Evolutionary conservation across 805 yeast species (phyloP).

Genomic region (Candida silvicultrix): DNA sequence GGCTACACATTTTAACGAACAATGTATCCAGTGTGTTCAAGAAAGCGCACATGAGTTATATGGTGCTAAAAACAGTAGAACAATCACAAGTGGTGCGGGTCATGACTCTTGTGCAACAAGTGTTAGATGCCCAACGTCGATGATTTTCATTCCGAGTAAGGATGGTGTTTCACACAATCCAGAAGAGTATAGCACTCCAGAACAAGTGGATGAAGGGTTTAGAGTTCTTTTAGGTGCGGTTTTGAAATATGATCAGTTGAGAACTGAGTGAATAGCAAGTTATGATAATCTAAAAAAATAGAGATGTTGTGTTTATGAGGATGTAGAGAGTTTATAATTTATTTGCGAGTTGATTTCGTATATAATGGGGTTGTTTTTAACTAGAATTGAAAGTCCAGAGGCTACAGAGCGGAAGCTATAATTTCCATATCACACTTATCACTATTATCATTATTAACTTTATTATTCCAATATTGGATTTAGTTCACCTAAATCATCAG

Average conservation of each 20-base stretch:
- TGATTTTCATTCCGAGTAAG: constrained; percentile 66
- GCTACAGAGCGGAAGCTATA: too few species aligned
- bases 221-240: constrained; percentile 48
- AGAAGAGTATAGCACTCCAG: constrained; percentile 58
- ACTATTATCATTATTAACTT: neutral
- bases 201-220: constrained; percentile 57
- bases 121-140: constrained; percentile 55
- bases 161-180: constrained; percentile 67
- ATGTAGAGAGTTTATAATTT: neutral
- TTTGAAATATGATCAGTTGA: constrained; percentile 28
- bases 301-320: too few species aligned
- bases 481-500: constrained; percentile 17
- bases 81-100: constrained; percentile 64
- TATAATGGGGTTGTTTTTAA: too few species aligned
- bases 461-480: constrained; percentile 13
- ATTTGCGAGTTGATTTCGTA: too few species aligned
- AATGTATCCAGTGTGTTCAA: constrained; percentile 44
- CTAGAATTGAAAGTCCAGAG: too few species aligned
- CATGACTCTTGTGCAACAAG: constrained; percentile 65
- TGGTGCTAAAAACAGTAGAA: constrained; percentile 36
- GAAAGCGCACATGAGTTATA: constrained; percentile 45
- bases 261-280: neutral
- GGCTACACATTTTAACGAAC: constrained; percentile 52
- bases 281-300: too few species aligned
- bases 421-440: too few species aligned